A percentile compares a stretch with the other conserved stretches of the same genome.
phyloP scores from a whole-genome alignment of 768 basidiomycete genomes.

The Tylopilus cervinicoccineus region DNA sequence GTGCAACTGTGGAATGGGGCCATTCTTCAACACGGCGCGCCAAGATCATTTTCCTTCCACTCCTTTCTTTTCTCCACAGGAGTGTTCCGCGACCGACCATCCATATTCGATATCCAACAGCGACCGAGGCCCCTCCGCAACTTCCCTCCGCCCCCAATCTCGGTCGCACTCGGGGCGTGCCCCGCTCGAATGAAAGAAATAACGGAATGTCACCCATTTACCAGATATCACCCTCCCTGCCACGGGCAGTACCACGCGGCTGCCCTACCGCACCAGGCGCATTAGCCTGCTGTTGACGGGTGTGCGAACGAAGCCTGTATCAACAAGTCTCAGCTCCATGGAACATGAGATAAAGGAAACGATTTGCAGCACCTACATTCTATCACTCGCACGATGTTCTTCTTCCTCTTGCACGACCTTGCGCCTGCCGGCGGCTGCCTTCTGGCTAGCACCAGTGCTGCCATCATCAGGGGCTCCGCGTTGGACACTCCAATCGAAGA shows the following conservation, averaged over 20 bases:
- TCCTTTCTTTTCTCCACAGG: conserved; percentile 16
- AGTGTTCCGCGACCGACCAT: conserved; percentile 31
- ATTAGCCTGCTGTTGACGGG: conserved; percentile 66
- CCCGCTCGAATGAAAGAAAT: conserved; percentile 33
- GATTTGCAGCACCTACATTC: conserved; percentile 60
- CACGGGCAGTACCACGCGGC: conserved; percentile 38
- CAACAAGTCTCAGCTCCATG: conserved; percentile 11
- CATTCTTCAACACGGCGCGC: conserved; percentile 22
- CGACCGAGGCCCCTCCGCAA: conserved; percentile 33
- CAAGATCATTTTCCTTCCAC: conserved; percentile 19
- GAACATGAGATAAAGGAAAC: conserved; percentile 13
- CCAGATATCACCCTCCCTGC: conserved; percentile 47
- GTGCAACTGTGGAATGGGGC: conserved; percentile 4
- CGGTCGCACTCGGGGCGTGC: conserved; percentile 45
- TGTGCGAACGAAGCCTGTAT: conserved; percentile 80
- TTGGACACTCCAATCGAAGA: conserved; percentile 98
- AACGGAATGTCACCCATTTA: conserved; percentile 28
- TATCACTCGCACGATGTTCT: conserved; percentile 75
- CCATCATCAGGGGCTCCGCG: conserved; percentile 67
- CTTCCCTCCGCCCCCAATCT: conserved; percentile 38
- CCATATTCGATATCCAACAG: conserved; percentile 32
- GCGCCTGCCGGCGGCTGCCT: conserved; percentile 57
- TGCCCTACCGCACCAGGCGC: conserved; percentile 48
- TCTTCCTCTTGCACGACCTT: conserved; percentile 86
- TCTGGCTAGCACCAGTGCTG: conserved; percentile 56